These are phyloP conservation scores for Chrysoporthe cubensis DNA, from an alignment of 2,329 filamentous ascomycete species.

Conservation along the genomic window DNA sequence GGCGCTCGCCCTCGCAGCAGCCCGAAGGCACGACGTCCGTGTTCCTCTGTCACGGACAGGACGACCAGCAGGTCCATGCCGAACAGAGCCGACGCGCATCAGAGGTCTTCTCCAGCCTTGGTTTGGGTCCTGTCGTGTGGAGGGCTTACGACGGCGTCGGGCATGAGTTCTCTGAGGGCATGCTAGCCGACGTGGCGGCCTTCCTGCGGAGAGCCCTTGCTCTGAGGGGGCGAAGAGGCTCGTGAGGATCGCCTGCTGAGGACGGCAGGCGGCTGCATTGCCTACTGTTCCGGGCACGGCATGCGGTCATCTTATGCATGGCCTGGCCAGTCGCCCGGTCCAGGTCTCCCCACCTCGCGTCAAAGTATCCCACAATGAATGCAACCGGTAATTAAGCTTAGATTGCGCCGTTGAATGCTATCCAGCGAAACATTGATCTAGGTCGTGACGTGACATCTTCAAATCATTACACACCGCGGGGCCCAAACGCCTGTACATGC, in stretches of 20 bases:
- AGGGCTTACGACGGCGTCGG: constrained; percentile 45
- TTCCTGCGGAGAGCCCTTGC: constrained; percentile 35
- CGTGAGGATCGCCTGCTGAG: background rate
- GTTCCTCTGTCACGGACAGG: constrained; percentile 50
- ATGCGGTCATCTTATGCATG: background rate
- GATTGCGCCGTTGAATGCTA: background rate
- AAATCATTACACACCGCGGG: background rate
- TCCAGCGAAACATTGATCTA: background rate
- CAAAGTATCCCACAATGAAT: background rate
- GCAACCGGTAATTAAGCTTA: background rate
- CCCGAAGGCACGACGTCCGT: constrained; percentile 39
- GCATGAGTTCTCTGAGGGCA: constrained; percentile 50
- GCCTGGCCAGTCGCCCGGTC: background rate
- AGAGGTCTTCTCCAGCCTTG: constrained; percentile 40
- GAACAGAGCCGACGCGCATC: constrained; percentile 41
- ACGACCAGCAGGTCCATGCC: constrained; percentile 47
- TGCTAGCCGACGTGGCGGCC: constrained; percentile 43
- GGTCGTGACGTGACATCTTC: background rate
- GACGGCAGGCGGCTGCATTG: background rate
- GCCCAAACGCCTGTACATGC: background rate
- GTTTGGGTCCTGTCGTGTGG: constrained; percentile 39
- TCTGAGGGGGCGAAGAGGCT: background rate
- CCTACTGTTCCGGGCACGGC: background rate
- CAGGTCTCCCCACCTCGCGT: background rate
- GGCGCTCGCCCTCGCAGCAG: constrained; percentile 17